Conservation (phyloP, 2,329 filamentous ascomycete species). For the Curvularia hawaiiensis region DNA sequence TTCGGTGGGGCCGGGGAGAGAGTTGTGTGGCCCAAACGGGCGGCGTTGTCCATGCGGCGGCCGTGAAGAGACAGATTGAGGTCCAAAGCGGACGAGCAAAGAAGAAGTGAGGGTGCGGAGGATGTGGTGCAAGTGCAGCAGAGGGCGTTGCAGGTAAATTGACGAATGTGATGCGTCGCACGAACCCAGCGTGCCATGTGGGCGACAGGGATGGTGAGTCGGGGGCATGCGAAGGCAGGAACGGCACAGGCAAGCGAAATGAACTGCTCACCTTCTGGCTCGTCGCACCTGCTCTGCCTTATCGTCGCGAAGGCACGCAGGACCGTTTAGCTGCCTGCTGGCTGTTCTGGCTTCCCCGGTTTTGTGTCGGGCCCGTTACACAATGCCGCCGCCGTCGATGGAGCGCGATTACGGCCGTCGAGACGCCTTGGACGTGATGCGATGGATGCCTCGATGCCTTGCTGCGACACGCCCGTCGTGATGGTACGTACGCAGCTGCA, state of each 20-base stretch:
- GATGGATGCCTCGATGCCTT: not conserved
- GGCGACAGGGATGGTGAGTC: conserved; percentile 34
- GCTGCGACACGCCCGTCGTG: not conserved
- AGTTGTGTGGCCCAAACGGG: conserved; percentile 30
- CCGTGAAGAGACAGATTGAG: conserved; percentile 7
- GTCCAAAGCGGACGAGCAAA: conserved; percentile 10
- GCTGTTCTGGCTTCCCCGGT: not conserved
- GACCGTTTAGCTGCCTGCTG: not conserved
- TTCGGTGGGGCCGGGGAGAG: conserved; percentile 31
- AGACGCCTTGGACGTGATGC: not conserved
- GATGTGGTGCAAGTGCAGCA: conserved; percentile 29
- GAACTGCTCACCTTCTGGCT: conserved; percentile 39
- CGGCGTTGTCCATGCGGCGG: conserved; percentile 14
- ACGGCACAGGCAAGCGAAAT: conserved; percentile 39
- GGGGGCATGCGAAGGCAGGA: conserved; percentile 5
- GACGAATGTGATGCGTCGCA: conserved; percentile 33
- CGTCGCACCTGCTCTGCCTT: conserved; percentile 22
- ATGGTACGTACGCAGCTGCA: not conserved
- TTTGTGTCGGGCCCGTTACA: conserved; percentile 4
- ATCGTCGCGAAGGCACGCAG: conserved; percentile 13
- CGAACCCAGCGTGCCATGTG: conserved; percentile 40
- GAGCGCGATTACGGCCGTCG: no score
- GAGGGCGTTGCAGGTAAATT: conserved; percentile 39
- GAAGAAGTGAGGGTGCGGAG: conserved; percentile 9
- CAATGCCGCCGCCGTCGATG: conserved; percentile 4